Percentiles rank a stretch among this genome's conserved stretches.
Evolutionary conservation across 139 green algal genomes (phyloP).

Genomic region (Desmodesmus armatus): DNA sequence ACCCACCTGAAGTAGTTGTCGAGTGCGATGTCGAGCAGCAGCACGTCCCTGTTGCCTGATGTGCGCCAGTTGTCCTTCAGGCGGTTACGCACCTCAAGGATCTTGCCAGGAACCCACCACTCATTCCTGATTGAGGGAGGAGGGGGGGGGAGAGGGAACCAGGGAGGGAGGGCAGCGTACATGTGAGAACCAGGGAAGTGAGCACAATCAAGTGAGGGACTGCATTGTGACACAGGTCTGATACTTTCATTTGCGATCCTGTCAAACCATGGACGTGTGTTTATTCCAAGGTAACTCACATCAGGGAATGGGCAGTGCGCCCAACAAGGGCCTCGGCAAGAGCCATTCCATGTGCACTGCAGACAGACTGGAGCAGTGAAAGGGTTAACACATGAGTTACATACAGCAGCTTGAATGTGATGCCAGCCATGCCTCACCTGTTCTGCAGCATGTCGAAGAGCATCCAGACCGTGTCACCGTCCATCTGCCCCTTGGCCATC

Average conservation of each 20-base stretch:
- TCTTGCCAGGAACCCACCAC: constrained; percentile 93
- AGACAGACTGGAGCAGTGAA: too few species aligned
- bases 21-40: constrained; percentile 93
- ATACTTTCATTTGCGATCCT: too few species aligned
- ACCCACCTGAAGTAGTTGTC: constrained; percentile 77
- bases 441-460: constrained; percentile 37
- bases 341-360: too few species aligned
- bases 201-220: background rate
- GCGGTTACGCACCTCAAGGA: constrained; percentile 79
- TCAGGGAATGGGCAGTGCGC: too few species aligned
- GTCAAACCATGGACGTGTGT: too few species aligned
- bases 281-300: too few species aligned
- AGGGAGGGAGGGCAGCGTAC: too few species aligned
- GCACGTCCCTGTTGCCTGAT: constrained; percentile 73
- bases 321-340: too few species aligned
- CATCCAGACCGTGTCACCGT: constrained; percentile 64
- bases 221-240: too few species aligned
- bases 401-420: too few species aligned
- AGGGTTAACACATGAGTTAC: too few species aligned
- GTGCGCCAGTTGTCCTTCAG: constrained; percentile 53
- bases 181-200: background rate
- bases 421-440: background rate
- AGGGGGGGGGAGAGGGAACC: too few species aligned
- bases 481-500: constrained; percentile 79
- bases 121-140: constrained; percentile 62